These are phyloP conservation scores for Pichia terricola DNA, from an alignment of 1,139 yeast genomes.

Conservation along the genomic window DNA sequence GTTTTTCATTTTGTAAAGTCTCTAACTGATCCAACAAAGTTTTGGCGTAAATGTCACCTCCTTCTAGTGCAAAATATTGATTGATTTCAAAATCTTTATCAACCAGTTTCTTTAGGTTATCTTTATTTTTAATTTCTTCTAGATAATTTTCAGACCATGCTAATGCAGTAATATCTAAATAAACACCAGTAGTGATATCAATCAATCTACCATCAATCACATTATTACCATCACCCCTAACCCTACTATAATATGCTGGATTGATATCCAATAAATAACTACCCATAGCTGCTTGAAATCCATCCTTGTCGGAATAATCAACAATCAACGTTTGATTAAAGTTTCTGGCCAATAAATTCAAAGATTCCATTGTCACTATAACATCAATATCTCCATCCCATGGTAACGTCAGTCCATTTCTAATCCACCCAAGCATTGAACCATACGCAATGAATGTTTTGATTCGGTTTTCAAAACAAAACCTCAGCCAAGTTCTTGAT, in stretches of 20 bases:
- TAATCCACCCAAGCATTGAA: slow-evolving; percentile 47
- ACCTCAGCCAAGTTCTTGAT: slow-evolving; percentile 45
- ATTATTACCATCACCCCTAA: slow-evolving; percentile 34
- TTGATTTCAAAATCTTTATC: slow-evolving; percentile 30
- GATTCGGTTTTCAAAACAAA: slow-evolving; percentile 33
- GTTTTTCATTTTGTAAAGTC: slow-evolving; percentile 17
- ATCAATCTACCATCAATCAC: slow-evolving; percentile 54
- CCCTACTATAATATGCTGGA: slow-evolving; percentile 29
- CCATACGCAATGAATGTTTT: slow-evolving; percentile 57
- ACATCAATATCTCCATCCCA: slow-evolving; percentile 61
- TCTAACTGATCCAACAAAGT: slow-evolving; percentile 11
- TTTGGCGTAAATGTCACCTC: slow-evolving; percentile 5
- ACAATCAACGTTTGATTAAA: slow-evolving; percentile 41
- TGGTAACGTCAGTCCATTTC: slow-evolving; percentile 51
- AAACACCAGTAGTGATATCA: slow-evolving; percentile 44
- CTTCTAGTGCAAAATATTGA: slow-evolving; percentile 16
- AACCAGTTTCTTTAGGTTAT: slow-evolving; percentile 23
- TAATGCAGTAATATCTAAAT: slow-evolving; percentile 50
- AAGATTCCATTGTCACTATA: slow-evolving; percentile 37
- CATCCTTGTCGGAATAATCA: slow-evolving; percentile 28
- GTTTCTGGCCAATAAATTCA: slow-evolving; percentile 31
- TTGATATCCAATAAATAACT: slow-evolving; percentile 43
- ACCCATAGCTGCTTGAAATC: slow-evolving; percentile 29
- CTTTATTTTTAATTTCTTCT: slow-evolving; percentile 14
- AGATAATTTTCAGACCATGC: slow-evolving; percentile 28